Evolutionary conservation across 2,329 filamentous ascomycete genomes (phyloP).

Genomic region (Graphium sp.): DNA sequence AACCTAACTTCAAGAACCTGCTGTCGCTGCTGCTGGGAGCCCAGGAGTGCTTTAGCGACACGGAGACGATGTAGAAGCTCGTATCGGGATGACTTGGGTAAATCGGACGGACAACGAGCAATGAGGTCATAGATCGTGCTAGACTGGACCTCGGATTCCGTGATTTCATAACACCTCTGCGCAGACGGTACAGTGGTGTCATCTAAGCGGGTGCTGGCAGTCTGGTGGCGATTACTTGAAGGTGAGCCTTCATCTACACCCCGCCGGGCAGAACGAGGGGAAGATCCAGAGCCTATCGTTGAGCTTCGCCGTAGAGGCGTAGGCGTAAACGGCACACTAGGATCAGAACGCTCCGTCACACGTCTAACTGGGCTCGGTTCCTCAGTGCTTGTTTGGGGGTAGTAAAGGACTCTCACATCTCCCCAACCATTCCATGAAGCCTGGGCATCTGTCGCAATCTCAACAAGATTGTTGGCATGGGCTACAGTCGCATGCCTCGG

Average conservation of each 20-base stretch:
- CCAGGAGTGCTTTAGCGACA: conserved; percentile 62
- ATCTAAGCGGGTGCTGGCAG: conserved; percentile 21
- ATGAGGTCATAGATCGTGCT: conserved; percentile 40
- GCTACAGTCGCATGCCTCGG: conserved; percentile 39
- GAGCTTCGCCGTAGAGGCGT: conserved; percentile 39
- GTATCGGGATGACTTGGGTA: conserved; percentile 62
- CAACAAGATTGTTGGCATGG: conserved; percentile 71
- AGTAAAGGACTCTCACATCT: conserved; percentile 67
- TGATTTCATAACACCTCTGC: conserved; percentile 48
- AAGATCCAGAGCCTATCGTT: conserved; percentile 3
- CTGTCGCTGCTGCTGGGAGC: conserved; percentile 49
- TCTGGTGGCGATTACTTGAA: conserved; percentile 18
- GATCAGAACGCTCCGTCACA: too few relatives aligned
- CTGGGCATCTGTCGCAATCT: conserved; percentile 47
- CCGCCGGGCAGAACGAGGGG: conserved; percentile 1
- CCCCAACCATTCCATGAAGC: conserved; percentile 62
- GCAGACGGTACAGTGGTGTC: conserved; percentile 17
- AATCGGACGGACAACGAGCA: conserved; percentile 35
- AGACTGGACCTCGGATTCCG: conserved; percentile 34
- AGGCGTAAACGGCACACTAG: conserved; percentile 47
- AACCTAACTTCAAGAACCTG: conserved; percentile 66
- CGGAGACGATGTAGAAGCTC: conserved; percentile 74
- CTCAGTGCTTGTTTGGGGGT: conserved; percentile 24
- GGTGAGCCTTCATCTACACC: conserved; percentile 1
- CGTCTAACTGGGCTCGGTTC: conserved; percentile 1